Percentiles rank a stretch among this genome's conserved stretches.
Conservation (phyloP, 139 green algal species). For the Nannochloris sp. region DNA sequence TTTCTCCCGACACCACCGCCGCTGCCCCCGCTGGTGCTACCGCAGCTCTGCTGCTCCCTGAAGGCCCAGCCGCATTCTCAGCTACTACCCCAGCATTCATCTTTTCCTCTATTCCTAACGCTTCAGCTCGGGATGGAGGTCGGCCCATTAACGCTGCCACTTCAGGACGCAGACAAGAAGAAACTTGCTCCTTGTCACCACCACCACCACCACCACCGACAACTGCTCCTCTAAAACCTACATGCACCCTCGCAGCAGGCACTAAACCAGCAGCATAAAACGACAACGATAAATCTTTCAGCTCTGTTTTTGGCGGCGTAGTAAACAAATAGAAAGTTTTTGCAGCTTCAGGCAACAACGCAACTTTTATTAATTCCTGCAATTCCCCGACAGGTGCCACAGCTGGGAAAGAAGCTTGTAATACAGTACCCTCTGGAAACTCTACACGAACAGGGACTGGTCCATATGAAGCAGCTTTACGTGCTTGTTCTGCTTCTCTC, state of each 20-base stretch:
- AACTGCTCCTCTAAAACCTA: no score
- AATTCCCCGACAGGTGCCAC: not conserved
- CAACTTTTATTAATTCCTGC: not conserved
- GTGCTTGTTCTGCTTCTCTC: not conserved
- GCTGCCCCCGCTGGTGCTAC: no score
- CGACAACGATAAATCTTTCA: not conserved
- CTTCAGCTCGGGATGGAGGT: not conserved
- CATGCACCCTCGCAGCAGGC: conserved; percentile 2
- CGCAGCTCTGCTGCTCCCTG: not conserved
- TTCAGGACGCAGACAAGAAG: not conserved
- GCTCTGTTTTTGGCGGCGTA: conserved; percentile 1
- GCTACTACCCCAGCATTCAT: not conserved
- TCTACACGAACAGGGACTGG: conserved; percentile 2
- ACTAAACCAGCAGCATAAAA: not conserved
- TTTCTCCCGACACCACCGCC: not conserved
- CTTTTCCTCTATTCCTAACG: not conserved
- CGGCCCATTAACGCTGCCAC: not conserved
- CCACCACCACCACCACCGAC: no score
- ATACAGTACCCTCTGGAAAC: not conserved
- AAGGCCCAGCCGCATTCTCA: not conserved
- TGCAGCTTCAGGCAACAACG: not conserved
- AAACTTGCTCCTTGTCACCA: no score
- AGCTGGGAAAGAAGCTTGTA: not conserved
- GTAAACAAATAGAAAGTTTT: conserved; percentile 1
- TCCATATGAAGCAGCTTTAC: not conserved